A percentile compares a stretch with the other conserved stretches of the same genome.
phyloP scores from a whole-genome alignment of 805 yeast genomes.

The Saccharomycopsis malanga region DNA sequence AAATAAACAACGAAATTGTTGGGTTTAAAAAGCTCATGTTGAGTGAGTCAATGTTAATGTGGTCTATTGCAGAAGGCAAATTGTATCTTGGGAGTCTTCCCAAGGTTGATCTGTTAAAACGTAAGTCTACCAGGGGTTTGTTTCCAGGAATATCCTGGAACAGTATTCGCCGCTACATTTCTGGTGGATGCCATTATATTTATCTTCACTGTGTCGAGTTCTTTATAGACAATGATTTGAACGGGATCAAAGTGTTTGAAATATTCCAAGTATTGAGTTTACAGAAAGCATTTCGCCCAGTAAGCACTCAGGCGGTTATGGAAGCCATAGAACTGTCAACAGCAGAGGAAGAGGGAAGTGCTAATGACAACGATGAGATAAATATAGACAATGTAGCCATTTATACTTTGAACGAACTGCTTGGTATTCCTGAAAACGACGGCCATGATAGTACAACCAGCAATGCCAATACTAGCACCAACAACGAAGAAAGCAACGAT shows the following conservation, averaged over 20 bases:
- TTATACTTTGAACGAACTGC: background rate
- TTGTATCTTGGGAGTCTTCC: slow-evolving; percentile 13
- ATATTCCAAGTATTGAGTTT: slow-evolving; percentile 6
- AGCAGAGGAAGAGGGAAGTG: slow-evolving; percentile 11
- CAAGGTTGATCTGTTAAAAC: slow-evolving; percentile 17
- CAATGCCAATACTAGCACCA: background rate
- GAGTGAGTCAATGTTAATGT: slow-evolving; percentile 6
- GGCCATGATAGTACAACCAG: background rate
- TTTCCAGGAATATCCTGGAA: slow-evolving; percentile 21
- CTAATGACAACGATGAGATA: slow-evolving; percentile 14
- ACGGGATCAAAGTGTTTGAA: slow-evolving; percentile 6
- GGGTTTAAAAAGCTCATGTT: slow-evolving; percentile 19
- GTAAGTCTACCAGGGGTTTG: slow-evolving; percentile 8
- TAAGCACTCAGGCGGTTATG: slow-evolving; percentile 1
- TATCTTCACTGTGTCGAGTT: slow-evolving; percentile 17
- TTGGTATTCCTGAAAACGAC: background rate
- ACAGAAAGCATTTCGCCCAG: slow-evolving; percentile 5
- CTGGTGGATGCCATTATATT: slow-evolving; percentile 20
- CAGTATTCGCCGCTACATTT: slow-evolving; percentile 16
- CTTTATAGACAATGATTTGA: slow-evolving; percentile 11
- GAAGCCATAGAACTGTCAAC: background rate
- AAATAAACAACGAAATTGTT: slow-evolving; percentile 20
- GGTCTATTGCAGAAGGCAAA: slow-evolving; percentile 21
- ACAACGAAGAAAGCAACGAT: background rate
- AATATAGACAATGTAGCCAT: slow-evolving; percentile 16